These are phyloP conservation scores for Diplodia scrobiculata DNA, from an alignment of 2,329 filamentous ascomycete species.

Conservation along the genomic window DNA sequence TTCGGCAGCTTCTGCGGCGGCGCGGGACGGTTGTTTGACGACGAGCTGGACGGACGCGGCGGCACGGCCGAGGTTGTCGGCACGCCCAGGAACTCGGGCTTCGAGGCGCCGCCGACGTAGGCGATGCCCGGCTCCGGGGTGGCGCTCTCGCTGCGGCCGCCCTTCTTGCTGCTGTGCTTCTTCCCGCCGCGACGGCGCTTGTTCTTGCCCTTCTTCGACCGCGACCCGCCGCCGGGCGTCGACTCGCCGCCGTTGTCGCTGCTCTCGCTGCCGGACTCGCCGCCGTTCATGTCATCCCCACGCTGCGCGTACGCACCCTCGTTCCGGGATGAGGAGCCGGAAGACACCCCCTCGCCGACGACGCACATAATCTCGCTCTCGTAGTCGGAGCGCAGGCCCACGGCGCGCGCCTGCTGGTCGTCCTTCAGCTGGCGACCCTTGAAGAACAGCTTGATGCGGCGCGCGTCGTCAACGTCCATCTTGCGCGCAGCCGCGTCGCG, in stretches of 20 bases:
- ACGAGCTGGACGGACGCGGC: conserved; percentile 39
- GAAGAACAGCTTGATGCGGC: conserved; percentile 68
- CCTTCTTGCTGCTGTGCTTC: conserved; percentile 50
- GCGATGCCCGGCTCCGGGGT: conserved; percentile 36
- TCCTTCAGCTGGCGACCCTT: conserved; percentile 73
- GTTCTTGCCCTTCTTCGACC: conserved; percentile 43
- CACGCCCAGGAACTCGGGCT: conserved; percentile 45
- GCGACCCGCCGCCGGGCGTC: conserved; percentile 33
- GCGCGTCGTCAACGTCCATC: conserved; percentile 62
- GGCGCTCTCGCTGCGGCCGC: conserved; percentile 42
- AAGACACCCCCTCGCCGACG: conserved; percentile 54
- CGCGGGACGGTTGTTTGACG: conserved; percentile 47
- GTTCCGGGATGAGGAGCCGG: conserved; percentile 39
- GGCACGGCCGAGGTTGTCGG: conserved; percentile 39
- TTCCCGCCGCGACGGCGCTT: conserved; percentile 48
- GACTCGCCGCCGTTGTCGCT: conserved; percentile 40
- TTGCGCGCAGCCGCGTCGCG: conserved; percentile 67
- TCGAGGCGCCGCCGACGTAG: conserved; percentile 36
- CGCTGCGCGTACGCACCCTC: conserved; percentile 46
- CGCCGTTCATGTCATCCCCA: conserved; percentile 5
- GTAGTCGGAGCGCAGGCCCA: conserved; percentile 60
- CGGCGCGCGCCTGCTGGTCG: conserved; percentile 59
- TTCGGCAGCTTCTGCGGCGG: conserved; percentile 41
- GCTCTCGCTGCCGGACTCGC: conserved; percentile 37
- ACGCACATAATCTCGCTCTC: conserved; percentile 62